Conservation (phyloP, 2,329 filamentous ascomycete species). For the Fonsecaea pedrosoi region DNA sequence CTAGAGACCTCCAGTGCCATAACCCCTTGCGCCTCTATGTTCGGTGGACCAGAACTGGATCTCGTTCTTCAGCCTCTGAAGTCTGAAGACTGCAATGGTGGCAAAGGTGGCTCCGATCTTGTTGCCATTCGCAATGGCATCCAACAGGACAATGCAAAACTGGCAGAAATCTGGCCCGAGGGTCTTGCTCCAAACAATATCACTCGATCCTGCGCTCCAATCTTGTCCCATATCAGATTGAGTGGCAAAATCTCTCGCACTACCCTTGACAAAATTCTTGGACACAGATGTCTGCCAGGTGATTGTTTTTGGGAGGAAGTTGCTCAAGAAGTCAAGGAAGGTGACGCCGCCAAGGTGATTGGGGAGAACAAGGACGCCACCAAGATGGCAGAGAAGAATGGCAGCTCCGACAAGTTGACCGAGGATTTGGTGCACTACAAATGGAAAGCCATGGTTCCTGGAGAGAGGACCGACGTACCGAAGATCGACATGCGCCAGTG, state of each 20-base stretch:
- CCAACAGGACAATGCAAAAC: not conserved
- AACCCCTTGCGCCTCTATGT: conserved; percentile 8
- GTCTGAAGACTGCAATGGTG: not conserved
- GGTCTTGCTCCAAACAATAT: not conserved
- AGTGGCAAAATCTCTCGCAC: conserved; percentile 3
- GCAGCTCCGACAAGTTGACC: not conserved
- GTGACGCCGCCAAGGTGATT: not conserved
- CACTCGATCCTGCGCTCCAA: not conserved
- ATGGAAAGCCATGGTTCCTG: not conserved
- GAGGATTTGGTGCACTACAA: not conserved
- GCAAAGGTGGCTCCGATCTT: not conserved
- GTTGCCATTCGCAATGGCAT: not conserved
- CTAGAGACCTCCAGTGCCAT: conserved; percentile 19
- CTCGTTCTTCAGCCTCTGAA: not conserved
- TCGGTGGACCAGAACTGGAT: conserved; percentile 11
- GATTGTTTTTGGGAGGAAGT: conserved; percentile 14
- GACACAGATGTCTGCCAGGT: conserved; percentile 7
- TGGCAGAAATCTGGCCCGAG: conserved; percentile 6
- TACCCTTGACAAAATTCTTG: not conserved
- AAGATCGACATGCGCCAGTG: conserved; percentile 20
- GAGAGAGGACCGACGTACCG: not conserved
- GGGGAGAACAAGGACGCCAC: not conserved
- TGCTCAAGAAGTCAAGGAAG: not conserved
- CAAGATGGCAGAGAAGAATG: not conserved
- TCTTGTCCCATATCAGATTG: conserved; percentile 15